These are phyloP conservation scores for Hemisphaericaspora lyxosophila DNA, from an alignment of 1,139 yeast species.

Conservation along the genomic window DNA sequence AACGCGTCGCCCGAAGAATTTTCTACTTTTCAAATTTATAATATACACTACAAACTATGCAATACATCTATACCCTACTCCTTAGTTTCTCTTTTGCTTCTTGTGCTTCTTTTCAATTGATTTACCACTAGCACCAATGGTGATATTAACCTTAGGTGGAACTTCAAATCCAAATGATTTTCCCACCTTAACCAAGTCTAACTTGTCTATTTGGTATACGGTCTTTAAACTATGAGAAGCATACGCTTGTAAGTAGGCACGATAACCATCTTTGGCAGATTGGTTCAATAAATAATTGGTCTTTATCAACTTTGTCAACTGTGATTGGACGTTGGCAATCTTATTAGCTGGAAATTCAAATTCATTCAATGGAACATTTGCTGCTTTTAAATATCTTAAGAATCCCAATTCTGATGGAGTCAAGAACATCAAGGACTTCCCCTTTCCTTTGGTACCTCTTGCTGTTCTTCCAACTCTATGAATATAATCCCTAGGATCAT, in stretches of 20 bases:
- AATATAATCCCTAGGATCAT: constrained; percentile 97
- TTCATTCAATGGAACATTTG: constrained; percentile 95
- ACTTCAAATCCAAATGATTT: constrained; percentile 91
- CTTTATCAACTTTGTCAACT: constrained; percentile 84
- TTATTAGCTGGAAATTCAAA: constrained; percentile 92
- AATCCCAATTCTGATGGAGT: constrained; percentile 94
- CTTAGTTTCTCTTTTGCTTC: constrained; percentile 40
- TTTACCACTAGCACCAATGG: constrained; percentile 90
- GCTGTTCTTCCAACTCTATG: constrained; percentile 99
- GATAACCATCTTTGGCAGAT: constrained; percentile 95
- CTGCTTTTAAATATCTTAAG: constrained; percentile 89
- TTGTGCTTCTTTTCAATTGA: constrained; percentile 52
- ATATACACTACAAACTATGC: no score
- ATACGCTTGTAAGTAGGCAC: constrained; percentile 94
- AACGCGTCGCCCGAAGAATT: no score
- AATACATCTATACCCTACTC: background rate
- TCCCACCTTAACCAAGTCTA: constrained; percentile 92
- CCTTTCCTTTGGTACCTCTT: constrained; percentile 88
- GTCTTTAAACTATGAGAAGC: constrained; percentile 95
- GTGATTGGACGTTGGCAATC: constrained; percentile 94
- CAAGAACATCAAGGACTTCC: constrained; percentile 91
- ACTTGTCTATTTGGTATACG: constrained; percentile 91
- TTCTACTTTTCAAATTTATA: no score
- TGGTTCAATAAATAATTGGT: constrained; percentile 93
- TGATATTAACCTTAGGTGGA: constrained; percentile 95